A percentile compares a stretch with the other conserved stretches of the same genome.
phyloP scores from a whole-genome alignment of 2,329 filamentous ascomycete genomes.

The Clonostachys solani region DNA sequence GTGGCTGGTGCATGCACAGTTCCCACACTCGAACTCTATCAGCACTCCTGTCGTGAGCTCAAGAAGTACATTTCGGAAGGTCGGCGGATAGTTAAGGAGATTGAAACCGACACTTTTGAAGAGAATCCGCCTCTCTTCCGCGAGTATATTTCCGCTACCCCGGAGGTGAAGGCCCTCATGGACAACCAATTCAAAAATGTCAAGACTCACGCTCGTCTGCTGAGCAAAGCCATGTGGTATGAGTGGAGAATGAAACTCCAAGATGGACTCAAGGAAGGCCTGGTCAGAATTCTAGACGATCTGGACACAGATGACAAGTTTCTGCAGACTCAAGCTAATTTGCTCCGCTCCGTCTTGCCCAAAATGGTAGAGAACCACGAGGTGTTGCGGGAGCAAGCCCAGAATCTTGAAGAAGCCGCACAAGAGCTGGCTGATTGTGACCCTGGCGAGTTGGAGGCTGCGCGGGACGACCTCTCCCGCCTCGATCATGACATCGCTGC shows the following conservation, averaged over 20 bases:
- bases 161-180: constrained; percentile 81
- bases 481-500: constrained; percentile 65
- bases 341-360: constrained; percentile 67
- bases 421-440: constrained; percentile 76
- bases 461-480: constrained; percentile 63
- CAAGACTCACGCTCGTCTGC: constrained; percentile 83
- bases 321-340: constrained; percentile 62
- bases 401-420: constrained; percentile 66
- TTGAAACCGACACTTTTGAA: constrained; percentile 82
- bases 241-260: constrained; percentile 92
- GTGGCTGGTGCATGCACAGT: constrained; percentile 87
- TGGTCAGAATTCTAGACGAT: constrained; percentile 69
- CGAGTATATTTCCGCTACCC: constrained; percentile 82
- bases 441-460: constrained; percentile 69
- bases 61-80: constrained; percentile 97
- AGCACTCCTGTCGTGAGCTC: constrained; percentile 91
- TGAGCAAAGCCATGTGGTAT: constrained; percentile 97
- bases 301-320: constrained; percentile 70
- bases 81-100: constrained; percentile 81
- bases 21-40: constrained; percentile 90
- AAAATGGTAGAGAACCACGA: constrained; percentile 56
- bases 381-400: constrained; percentile 57
- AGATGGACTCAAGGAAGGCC: constrained; percentile 73
- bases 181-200: constrained; percentile 98
- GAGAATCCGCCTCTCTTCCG: constrained; percentile 89